Conservation (phyloP, 352 stramenopile genomes). For the Pythium apleroticum region DNA sequence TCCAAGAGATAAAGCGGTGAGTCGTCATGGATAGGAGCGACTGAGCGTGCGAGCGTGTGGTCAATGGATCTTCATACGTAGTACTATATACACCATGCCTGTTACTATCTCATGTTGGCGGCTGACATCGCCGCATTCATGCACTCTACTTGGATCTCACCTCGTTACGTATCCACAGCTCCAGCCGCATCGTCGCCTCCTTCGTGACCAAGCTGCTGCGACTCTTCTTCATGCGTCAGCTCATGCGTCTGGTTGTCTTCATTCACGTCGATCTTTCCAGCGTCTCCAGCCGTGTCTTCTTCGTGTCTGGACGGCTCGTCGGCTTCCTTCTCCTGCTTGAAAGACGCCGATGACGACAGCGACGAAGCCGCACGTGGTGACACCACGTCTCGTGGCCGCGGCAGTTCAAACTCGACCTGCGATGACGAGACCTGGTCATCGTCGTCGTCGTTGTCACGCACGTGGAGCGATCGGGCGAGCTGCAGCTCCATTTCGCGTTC, state of each 20-base stretch:
- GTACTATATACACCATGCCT: slow-evolving; percentile 5
- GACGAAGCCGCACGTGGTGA: background rate
- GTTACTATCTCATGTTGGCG: background rate
- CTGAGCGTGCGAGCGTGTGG: background rate
- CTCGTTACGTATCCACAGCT: background rate
- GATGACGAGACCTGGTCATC: slow-evolving; percentile 9
- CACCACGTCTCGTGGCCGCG: slow-evolving; percentile 6
- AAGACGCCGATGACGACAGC: background rate
- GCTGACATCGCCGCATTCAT: too few species aligned
- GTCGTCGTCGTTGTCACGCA: slow-evolving; percentile 4
- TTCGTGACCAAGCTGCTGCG: background rate
- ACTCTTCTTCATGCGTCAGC: background rate
- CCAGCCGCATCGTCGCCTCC: background rate
- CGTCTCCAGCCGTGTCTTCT: background rate
- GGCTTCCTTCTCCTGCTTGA: background rate
- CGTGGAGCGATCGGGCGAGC: slow-evolving; percentile 40
- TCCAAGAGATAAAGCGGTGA: slow-evolving; percentile 39
- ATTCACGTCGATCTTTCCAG: background rate
- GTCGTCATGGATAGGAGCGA: background rate
- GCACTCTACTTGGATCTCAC: background rate
- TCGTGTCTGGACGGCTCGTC: background rate
- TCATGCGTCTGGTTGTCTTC: background rate
- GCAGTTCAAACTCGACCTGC: slow-evolving; percentile 20
- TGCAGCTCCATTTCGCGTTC: slow-evolving; percentile 38
- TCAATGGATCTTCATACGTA: background rate